Conservation (phyloP, 768 basidiomycete genomes). For the Suillus bovinus region DNA sequence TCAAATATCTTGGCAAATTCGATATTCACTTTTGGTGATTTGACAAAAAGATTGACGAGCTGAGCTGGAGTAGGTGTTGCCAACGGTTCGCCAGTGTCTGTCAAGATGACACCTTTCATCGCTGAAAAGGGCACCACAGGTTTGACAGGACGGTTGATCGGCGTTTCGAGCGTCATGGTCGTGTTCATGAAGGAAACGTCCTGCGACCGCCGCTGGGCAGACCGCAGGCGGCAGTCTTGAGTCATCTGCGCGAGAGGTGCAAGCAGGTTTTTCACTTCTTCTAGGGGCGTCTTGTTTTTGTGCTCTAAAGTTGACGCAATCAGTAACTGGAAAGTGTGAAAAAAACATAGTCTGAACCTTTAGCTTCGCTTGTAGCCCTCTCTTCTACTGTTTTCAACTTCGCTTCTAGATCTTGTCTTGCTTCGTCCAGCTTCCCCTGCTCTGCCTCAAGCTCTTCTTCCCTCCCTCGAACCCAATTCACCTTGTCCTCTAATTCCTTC, state of each 20-base stretch:
- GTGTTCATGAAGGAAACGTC: slow-evolving; percentile 23
- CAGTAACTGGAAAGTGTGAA: neutral
- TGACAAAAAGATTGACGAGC: slow-evolving; percentile 64
- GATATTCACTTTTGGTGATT: slow-evolving; percentile 69
- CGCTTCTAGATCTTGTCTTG: slow-evolving; percentile 51
- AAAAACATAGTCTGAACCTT: slow-evolving; percentile 9
- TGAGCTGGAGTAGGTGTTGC: slow-evolving; percentile 71
- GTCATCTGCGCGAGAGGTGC: slow-evolving; percentile 46
- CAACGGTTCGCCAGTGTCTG: slow-evolving; percentile 72
- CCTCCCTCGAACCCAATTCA: slow-evolving; percentile 48
- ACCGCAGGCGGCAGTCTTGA: slow-evolving; percentile 26
- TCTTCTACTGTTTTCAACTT: slow-evolving; percentile 48
- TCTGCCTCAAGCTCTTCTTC: slow-evolving; percentile 58
- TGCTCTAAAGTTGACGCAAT: slow-evolving; percentile 32
- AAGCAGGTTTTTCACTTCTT: slow-evolving; percentile 75
- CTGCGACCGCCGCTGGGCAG: slow-evolving; percentile 18
- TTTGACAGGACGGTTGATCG: slow-evolving; percentile 41
- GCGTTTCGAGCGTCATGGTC: slow-evolving; percentile 47
- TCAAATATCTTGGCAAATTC: slow-evolving; percentile 82
- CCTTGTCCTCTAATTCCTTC: slow-evolving; percentile 36
- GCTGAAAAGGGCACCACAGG: slow-evolving; percentile 42
- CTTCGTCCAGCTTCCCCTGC: slow-evolving; percentile 47
- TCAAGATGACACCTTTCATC: slow-evolving; percentile 80
- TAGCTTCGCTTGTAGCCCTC: slow-evolving; percentile 19
- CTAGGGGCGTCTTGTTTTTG: slow-evolving; percentile 60